Conservation (phyloP, 306 rosid genomes). For the Lotus japonicus region DNA sequence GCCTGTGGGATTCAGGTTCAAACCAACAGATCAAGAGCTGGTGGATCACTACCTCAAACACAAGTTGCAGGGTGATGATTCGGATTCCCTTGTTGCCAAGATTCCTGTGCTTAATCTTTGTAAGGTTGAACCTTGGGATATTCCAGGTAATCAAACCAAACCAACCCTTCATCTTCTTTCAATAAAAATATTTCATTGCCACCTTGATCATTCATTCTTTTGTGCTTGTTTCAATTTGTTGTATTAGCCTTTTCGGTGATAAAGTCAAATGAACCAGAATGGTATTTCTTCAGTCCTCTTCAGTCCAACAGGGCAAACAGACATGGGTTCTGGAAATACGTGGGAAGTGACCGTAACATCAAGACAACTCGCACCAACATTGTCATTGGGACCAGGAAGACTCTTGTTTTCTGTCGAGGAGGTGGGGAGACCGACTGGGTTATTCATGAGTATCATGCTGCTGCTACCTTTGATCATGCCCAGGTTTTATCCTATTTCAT, state of each 20-base stretch:
- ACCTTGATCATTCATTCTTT: neutral
- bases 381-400: conserved; percentile 56
- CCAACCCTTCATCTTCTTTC: neutral
- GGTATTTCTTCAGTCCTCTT: conserved; percentile 53
- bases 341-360: conserved; percentile 38
- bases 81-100: neutral
- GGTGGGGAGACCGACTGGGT: conserved; percentile 46
- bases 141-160: conserved; percentile 46
- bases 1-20: conserved; percentile 56
- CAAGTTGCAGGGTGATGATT: conserved; percentile 28
- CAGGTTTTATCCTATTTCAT: conserved; percentile 27
- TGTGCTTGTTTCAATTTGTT: no score
- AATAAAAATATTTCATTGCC: neutral
- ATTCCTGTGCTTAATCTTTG: conserved; percentile 46
- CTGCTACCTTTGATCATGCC: neutral
- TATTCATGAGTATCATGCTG: conserved; percentile 59
- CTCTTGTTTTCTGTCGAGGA: conserved; percentile 46
- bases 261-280: conserved; percentile 35
- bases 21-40: conserved; percentile 67
- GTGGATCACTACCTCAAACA: conserved; percentile 43
- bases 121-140: conserved; percentile 46
- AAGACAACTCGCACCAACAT: conserved; percentile 11
- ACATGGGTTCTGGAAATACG: conserved; percentile 66
- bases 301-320: conserved; percentile 42
- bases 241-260: conserved; percentile 25